Evolutionary conservation across 257 asterid species (phyloP), one percentile per base, ranked within the genome.

Genomic region (Solanum pennellii): DNA sequence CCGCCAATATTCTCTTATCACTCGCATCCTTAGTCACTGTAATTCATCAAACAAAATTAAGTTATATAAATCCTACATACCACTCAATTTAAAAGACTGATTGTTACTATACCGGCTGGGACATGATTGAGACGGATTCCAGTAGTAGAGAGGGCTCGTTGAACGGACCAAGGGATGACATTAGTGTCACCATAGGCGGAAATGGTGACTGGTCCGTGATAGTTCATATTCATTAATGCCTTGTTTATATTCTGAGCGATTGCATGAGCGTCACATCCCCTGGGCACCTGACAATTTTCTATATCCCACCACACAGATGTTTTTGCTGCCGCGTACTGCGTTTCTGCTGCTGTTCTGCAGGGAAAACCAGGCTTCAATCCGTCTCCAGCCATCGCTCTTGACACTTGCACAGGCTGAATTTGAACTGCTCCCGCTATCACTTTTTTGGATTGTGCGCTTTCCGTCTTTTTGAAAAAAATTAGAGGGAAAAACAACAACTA

Each of bases 291-390:
- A 86, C 98, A 96, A 88, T 95, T 95, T 92, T 96, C 98, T 41
- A 95, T 94, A 88, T 96, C 98, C 98, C 98, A 96, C 98, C 98
- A 96, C 49, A 96, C 98, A 29, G 98, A 96, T 8, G 91, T 90
- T 92, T 94, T 94, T 72, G 95, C 95, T 91, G 89, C 88, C 56
- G 89, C 87, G 90, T 96, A 96, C 91, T 91, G 94, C 66, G 90
- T 90, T 92, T 96, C 98, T 68, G 95, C 94, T 79, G 59, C 23
- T 41, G 4, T 49, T 76, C 21, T 6, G 7, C 59, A 1, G 18
- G 56, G 25, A 35, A 9, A 20, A 9, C 12, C 16, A 5, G 16
- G 6, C 33, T 13, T 76, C 35, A 13, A 42, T 7, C 35, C 83
- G 23, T 76, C 83, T 41, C 83, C 83, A 21, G 59, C 13, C 59